Evolutionary conservation across 768 basidiomycete genomes (phyloP).

Genomic region (button mushroom (Agaricus bisporus)): DNA sequence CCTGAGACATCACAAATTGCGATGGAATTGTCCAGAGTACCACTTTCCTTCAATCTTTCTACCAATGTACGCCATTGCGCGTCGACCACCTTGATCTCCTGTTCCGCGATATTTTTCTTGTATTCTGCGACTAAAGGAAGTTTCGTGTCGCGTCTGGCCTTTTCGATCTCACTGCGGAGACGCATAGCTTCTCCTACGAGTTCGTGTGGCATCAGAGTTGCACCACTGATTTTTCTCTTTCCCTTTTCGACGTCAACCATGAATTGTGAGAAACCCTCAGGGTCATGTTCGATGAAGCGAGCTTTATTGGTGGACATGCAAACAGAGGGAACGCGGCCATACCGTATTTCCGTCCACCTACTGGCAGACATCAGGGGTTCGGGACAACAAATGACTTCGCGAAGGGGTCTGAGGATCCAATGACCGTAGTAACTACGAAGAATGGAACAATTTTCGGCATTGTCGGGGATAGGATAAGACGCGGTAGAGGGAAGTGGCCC

Average conservation of each 20-base stretch:
- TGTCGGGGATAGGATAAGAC: conserved; percentile 12
- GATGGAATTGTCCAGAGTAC: conserved; percentile 53
- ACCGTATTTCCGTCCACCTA: conserved; percentile 51
- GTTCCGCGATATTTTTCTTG: conserved; percentile 24
- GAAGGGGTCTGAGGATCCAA: conserved; percentile 53
- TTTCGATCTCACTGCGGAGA: not conserved
- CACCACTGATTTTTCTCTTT: conserved; percentile 53
- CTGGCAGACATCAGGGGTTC: conserved; percentile 60
- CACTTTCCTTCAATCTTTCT: conserved; percentile 42
- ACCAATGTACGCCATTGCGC: conserved; percentile 65
- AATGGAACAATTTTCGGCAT: conserved; percentile 26
- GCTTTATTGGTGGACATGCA: conserved; percentile 57
- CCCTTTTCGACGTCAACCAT: conserved; percentile 51
- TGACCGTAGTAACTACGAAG: conserved; percentile 55
- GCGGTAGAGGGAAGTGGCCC: conserved; percentile 5
- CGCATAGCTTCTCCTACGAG: conserved; percentile 36
- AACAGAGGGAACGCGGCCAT: conserved; percentile 51
- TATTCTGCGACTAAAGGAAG: conserved; percentile 19
- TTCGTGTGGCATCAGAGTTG: conserved; percentile 61
- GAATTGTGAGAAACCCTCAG: conserved; percentile 51
- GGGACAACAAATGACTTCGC: conserved; percentile 37
- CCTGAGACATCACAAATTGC: conserved; percentile 74
- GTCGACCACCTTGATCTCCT: conserved; percentile 42
- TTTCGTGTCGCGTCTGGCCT: conserved; percentile 11
- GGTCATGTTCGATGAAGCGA: conserved; percentile 53